Base-by-base conservation (phyloP, 305 asterid species). In the Fraxinus platypoda region DNA sequence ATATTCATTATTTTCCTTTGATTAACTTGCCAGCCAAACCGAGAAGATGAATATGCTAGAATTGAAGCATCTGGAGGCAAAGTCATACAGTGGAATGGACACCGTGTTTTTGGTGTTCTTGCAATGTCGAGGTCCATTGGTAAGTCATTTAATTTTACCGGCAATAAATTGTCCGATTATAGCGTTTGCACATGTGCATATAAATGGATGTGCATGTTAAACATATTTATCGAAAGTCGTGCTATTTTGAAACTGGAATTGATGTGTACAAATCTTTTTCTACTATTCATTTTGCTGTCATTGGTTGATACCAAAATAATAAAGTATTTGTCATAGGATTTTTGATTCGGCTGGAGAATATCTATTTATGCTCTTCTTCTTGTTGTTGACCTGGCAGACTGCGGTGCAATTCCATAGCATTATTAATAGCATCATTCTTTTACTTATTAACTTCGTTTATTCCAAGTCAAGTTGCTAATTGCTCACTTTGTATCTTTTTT, bases 101-200 rank as follows among this genome's bases (percentile, higher is more conserved):
- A 90, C 82, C 97, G 98, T 81, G 95, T 94, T 49, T 92, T 90
- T 75, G 98, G 98, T 33, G 96, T 93, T 80, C 98, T 93, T 37
- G 97, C 97, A 15, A 93, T 94, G 98, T 94, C 98, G 49, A 89
- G 98, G 83, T 88, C 98, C 81, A 93, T 94, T 34, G 98, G 97
- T 94, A 88, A 59, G 95, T 88, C 43, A 19, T 54, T 75, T 83
- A 64, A 8, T 62, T 17, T 78, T 31, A 62, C 54, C 28, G 37
- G 59, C 79, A 37, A 71, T 72, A 82, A 46, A 37, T 19, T 66
- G 28, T 76, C 52, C 30, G 19, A 78, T 43, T 77, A 13, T 38
- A 64, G 33, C 23, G 13, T 77, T n/a, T 11, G 21, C 26, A 41
- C 74, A 3, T 82, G 66, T 80, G 81, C 79, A 43, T 38, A 37